Conservation (phyloP, 2,329 filamentous ascomycete genomes). For the Penicillium sp. region DNA sequence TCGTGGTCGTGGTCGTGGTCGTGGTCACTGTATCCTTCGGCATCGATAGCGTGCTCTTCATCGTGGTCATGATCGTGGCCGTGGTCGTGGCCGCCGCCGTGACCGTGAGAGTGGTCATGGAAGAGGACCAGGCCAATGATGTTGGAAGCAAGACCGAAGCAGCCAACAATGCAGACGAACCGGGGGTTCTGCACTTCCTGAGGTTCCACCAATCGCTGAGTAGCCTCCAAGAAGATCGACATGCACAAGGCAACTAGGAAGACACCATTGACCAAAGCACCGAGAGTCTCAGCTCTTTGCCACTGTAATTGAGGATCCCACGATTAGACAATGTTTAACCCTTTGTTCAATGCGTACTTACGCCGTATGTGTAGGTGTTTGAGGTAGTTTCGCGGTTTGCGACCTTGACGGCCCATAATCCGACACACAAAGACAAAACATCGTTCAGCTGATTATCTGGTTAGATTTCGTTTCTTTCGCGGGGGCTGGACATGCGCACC, state of each 20-base stretch:
- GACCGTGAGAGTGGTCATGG: constrained; percentile 83
- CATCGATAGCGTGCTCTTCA: constrained; percentile 46
- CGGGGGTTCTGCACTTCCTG: constrained; percentile 82
- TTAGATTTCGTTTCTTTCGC: background rate
- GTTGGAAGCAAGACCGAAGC: constrained; percentile 82
- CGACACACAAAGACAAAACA: constrained; percentile 89
- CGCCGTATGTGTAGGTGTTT: constrained; percentile 92
- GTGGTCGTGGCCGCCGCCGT: constrained; percentile 51
- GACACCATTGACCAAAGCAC: constrained; percentile 94
- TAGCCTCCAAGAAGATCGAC: constrained; percentile 92
- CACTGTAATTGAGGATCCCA: constrained; percentile 57
- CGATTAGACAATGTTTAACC: constrained; percentile 12
- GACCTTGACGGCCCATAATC: constrained; percentile 91
- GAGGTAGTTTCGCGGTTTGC: constrained; percentile 77
- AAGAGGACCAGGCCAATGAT: constrained; percentile 86
- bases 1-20: constrained; percentile 57
- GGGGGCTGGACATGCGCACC: constrained; percentile 54
- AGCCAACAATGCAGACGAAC: constrained; percentile 87
- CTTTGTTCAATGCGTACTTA: constrained; percentile 49
- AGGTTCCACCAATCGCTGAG: constrained; percentile 88
- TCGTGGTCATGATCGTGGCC: constrained; percentile 52
- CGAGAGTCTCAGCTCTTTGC: constrained; percentile 95
- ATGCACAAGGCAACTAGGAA: constrained; percentile 96
- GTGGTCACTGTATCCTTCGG: constrained; percentile 59
- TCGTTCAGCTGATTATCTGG: constrained; percentile 73